These are phyloP conservation scores for Lentinula detonsa DNA, from an alignment of 768 basidiomycete genomes.

Conservation along the genomic window DNA sequence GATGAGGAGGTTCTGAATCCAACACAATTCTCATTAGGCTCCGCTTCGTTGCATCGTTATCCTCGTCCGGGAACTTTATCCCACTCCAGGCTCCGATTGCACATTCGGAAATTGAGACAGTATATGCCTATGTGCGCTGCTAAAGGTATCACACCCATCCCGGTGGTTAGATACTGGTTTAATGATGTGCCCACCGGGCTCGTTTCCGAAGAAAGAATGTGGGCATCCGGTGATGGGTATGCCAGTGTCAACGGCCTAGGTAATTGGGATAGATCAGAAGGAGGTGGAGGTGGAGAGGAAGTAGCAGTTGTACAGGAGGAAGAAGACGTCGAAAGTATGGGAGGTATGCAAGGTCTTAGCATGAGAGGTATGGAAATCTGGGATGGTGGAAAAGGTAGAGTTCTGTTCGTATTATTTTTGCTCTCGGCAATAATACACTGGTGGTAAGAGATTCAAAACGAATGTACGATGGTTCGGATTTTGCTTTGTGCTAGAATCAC, in stretches of 20 bases:
- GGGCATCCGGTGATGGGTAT: conserved; percentile 1
- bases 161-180: conserved; percentile 2
- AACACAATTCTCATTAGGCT: neutral
- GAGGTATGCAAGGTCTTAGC: conserved; percentile 3
- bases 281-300: neutral
- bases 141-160: neutral
- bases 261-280: neutral
- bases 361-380: conserved; percentile 3
- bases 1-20: neutral
- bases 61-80: neutral
- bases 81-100: neutral
- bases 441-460: neutral
- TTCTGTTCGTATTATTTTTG: neutral
- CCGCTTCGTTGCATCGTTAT: neutral
- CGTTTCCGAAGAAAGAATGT: neutral
- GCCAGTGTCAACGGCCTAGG: neutral
- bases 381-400: neutral
- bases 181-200: conserved; percentile 1
- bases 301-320: neutral
- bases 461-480: neutral
- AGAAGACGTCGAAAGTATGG: neutral
- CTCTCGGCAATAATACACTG: neutral
- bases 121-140: neutral
- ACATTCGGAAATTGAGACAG: neutral
- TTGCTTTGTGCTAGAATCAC: too few relatives aligned